Percentiles rank a stretch among this genome's conserved stretches.
Evolutionary conservation across 2,329 filamentous ascomycete genomes (phyloP).

Genomic region (Acephala macrosclerotiorum): DNA sequence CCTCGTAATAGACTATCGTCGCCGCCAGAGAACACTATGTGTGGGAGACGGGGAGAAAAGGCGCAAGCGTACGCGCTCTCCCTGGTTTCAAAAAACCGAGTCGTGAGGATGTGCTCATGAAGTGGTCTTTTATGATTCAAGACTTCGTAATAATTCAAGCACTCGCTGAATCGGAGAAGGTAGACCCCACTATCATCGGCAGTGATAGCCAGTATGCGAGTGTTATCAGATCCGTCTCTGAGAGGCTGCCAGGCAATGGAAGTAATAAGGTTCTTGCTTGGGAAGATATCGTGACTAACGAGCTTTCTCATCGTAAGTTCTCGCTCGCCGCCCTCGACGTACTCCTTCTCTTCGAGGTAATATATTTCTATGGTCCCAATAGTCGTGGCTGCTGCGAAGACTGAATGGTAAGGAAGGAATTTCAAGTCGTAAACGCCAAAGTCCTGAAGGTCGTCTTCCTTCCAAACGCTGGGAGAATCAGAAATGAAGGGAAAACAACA

Average conservation of each 20-base stretch:
- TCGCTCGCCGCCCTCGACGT: not conserved
- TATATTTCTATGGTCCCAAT: conserved; percentile 75
- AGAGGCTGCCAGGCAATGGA: conserved; percentile 11
- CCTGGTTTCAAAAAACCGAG: conserved; percentile 15
- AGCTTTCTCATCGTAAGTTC: conserved; percentile 40
- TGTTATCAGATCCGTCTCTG: conserved; percentile 6
- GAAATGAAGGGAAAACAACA: not conserved
- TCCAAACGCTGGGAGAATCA: conserved; percentile 55
- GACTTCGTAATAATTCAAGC: conserved; percentile 20
- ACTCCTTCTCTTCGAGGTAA: conserved; percentile 47
- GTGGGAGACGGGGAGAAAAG: conserved; percentile 51
- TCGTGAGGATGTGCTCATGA: conserved; percentile 50
- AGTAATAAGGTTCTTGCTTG: conserved; percentile 33
- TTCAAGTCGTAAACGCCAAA: conserved; percentile 87
- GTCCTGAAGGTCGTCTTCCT: conserved; percentile 60
- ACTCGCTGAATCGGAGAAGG: conserved; percentile 29
- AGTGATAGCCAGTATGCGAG: conserved; percentile 46
- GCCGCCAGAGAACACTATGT: conserved; percentile 69
- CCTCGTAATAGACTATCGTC: conserved; percentile 61
- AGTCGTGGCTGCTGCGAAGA: conserved; percentile 80
- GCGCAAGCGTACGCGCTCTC: conserved; percentile 71
- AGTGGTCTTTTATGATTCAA: conserved; percentile 29
- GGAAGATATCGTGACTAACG: conserved; percentile 57
- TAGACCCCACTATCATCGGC: conserved; percentile 33
- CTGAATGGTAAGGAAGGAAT: conserved; percentile 66